These are phyloP conservation scores for Xerocomus potaroensis DNA, from an alignment of 768 basidiomycete species.

Conservation along the genomic window DNA sequence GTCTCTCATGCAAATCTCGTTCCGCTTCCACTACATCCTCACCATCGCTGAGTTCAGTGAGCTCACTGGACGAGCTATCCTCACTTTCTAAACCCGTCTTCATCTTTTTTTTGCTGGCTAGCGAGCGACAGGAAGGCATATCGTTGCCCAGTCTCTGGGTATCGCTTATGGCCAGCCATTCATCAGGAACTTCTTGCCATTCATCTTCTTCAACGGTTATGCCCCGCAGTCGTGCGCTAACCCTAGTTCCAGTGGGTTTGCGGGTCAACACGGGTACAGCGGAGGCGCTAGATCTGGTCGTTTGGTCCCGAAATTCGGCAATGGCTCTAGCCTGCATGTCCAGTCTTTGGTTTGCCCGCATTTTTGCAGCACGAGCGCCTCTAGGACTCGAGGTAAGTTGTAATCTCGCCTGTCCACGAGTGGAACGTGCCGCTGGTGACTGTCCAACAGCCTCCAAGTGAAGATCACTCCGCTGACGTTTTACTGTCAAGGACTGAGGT, in stretches of 20 bases:
- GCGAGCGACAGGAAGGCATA: slow-evolving; percentile 4
- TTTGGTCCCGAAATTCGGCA: slow-evolving; percentile 55
- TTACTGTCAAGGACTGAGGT: slow-evolving; percentile 12
- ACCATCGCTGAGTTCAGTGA: slow-evolving; percentile 66
- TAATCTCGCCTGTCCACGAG: slow-evolving; percentile 13
- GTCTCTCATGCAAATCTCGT: neutral
- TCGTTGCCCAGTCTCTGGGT: slow-evolving; percentile 15
- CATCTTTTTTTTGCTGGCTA: slow-evolving; percentile 7
- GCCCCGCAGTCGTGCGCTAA: slow-evolving; percentile 64
- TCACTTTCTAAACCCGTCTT: slow-evolving; percentile 64
- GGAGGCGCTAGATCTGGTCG: slow-evolving; percentile 12
- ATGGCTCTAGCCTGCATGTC: slow-evolving; percentile 67
- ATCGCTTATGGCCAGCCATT: slow-evolving; percentile 46
- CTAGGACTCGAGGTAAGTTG: slow-evolving; percentile 33
- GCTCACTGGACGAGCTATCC: slow-evolving; percentile 59
- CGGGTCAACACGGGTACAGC: slow-evolving; percentile 21
- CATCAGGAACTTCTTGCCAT: slow-evolving; percentile 78
- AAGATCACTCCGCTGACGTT: slow-evolving; percentile 25
- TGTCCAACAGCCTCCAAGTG: neutral
- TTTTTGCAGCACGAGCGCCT: slow-evolving; percentile 62
- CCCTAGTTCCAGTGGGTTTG: slow-evolving; percentile 50
- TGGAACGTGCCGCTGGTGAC: slow-evolving; percentile 8
- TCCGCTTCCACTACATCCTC: slow-evolving; percentile 26
- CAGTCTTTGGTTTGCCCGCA: slow-evolving; percentile 64
- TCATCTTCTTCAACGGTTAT: slow-evolving; percentile 48